A percentile compares a stretch with the other conserved stretches of the same genome.
Conservation (phyloP, 2,329 filamentous ascomycete genomes). For the Cordyceps militaris region DNA sequence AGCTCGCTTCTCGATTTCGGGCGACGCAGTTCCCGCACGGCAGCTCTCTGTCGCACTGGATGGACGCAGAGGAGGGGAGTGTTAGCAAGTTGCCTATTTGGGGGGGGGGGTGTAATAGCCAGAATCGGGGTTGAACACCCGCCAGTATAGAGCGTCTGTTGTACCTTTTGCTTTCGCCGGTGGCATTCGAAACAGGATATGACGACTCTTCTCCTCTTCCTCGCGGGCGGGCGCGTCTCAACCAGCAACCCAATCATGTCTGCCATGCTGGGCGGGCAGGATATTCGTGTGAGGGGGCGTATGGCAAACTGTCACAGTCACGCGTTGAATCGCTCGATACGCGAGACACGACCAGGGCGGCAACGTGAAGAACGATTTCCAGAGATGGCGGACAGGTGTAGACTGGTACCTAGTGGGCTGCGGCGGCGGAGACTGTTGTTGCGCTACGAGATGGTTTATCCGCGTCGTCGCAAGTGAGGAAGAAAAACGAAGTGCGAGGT, state of each 20-base stretch:
- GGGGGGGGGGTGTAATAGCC: not conserved
- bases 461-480: not conserved
- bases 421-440: not conserved
- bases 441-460: not conserved
- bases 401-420: not conserved
- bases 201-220: constrained; percentile 53
- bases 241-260: constrained; percentile 13
- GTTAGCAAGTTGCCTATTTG: not conserved
- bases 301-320: not conserved
- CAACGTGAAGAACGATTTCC: not conserved
- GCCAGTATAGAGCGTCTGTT: too few relatives aligned
- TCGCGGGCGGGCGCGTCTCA: constrained; percentile 30
- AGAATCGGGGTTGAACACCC: not conserved
- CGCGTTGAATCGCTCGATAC: not conserved
- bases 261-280: constrained; percentile 12
- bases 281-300: not conserved
- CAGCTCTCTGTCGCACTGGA: constrained; percentile 50
- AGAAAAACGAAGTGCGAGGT: not conserved
- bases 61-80: not conserved
- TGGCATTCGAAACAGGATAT: constrained; percentile 60
- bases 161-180: constrained; percentile 54
- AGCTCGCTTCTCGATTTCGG: constrained; percentile 48
- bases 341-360: not conserved
- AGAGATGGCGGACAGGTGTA: not conserved
- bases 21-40: constrained; percentile 54